Evolutionary conservation across 2,329 filamentous ascomycete species (phyloP).

Genomic region (Penicillium expansum): DNA sequence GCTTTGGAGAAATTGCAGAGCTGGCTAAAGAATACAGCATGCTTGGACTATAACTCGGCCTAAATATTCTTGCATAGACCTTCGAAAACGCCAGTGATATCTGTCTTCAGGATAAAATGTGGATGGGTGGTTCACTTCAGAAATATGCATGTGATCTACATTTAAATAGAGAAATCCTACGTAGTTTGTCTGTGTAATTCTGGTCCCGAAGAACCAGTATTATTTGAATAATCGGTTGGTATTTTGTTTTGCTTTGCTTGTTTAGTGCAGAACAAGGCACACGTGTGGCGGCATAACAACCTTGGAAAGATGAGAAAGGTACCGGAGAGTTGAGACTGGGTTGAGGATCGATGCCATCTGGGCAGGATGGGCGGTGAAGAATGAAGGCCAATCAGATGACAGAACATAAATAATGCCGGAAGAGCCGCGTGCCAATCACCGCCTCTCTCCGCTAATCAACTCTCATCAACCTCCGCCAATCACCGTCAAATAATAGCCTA

Average conservation of each 20-base stretch:
- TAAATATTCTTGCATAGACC: background rate
- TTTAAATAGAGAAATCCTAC: background rate
- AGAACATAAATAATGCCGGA: fast-evolving
- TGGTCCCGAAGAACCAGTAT: background rate
- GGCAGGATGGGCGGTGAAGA: background rate
- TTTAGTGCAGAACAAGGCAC: background rate
- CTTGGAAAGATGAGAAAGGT: too few relatives aligned
- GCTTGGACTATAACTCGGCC: background rate
- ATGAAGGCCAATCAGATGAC: background rate
- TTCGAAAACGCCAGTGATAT: background rate
- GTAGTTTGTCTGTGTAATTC: too few relatives aligned
- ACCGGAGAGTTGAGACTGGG: too few relatives aligned
- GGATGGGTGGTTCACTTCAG: background rate
- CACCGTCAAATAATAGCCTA: conserved; percentile 2
- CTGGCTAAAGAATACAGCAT: conserved; percentile 8
- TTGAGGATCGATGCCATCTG: too few relatives aligned
- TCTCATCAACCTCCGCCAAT: conserved; percentile 21
- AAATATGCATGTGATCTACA: background rate
- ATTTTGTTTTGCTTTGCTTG: background rate
- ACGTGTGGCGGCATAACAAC: background rate
- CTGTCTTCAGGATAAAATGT: background rate
- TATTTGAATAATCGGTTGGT: background rate
- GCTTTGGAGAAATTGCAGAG: background rate
- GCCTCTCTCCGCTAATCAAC: background rate
- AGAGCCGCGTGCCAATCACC: background rate